phyloP scores from a whole-genome alignment of 495 filamentous ascomycete species.

The Wilcoxina mikolae region DNA sequence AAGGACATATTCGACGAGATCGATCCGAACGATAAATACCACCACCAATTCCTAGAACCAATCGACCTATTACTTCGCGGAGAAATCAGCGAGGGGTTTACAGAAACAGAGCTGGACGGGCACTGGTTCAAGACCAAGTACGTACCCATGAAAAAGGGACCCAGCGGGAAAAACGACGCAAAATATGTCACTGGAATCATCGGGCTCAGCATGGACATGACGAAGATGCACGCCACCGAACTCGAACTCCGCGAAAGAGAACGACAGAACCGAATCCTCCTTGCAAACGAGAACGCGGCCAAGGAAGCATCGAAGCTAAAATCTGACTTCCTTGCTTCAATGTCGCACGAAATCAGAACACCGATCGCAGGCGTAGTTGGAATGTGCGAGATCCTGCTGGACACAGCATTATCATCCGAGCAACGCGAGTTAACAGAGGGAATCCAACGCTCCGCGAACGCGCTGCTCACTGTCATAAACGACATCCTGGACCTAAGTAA shows the following conservation, averaged over 20 bases:
- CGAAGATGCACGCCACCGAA: conserved; percentile 46
- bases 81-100: conserved; percentile 34
- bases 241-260: conserved; percentile 41
- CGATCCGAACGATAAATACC: conserved; percentile 16
- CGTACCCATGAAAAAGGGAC: conserved; percentile 39
- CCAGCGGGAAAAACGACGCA: conserved; percentile 34
- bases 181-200: conserved; percentile 47
- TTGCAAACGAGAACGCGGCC: conserved; percentile 47
- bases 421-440: conserved; percentile 63
- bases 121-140: conserved; percentile 53
- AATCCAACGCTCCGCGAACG: conserved; percentile 65
- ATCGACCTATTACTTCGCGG: conserved; percentile 46
- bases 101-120: conserved; percentile 38
- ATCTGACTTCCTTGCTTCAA: conserved; percentile 56
- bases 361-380: conserved; percentile 71
- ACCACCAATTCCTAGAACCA: conserved; percentile 33
- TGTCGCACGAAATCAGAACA: conserved; percentile 83
- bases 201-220: conserved; percentile 54
- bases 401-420: conserved; percentile 49
- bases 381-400: conserved; percentile 54
- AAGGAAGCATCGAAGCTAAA: conserved; percentile 58
- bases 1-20: conserved; percentile 42
- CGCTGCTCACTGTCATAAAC: conserved; percentile 75
- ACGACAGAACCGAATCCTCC: conserved; percentile 45
- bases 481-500: conserved; percentile 84